A percentile compares a stretch with the other conserved stretches of the same genome.
phyloP scores from a whole-genome alignment of 352 stramenopile genomes.

The Pythium pyrilobum region DNA sequence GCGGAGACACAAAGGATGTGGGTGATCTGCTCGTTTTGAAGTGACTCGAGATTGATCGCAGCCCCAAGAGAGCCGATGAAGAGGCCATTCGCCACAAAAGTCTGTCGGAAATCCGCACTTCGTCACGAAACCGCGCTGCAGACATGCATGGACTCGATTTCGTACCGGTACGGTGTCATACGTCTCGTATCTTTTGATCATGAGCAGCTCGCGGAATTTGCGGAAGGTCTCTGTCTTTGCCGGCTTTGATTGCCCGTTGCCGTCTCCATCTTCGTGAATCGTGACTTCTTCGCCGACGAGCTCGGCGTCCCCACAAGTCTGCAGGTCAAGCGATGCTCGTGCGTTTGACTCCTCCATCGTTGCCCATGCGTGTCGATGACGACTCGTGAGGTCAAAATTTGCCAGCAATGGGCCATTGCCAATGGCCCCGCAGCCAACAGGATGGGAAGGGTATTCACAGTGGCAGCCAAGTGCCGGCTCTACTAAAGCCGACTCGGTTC shows the following conservation, averaged over 20 bases:
- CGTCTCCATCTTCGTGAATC: background rate
- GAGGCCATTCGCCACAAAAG: slow-evolving; percentile 32
- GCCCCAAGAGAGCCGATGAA: slow-evolving; percentile 70
- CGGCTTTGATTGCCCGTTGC: background rate
- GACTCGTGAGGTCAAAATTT: no score
- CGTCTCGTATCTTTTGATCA: slow-evolving; percentile 43
- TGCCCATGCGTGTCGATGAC: no score
- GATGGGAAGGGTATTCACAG: no score
- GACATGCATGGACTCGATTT: background rate
- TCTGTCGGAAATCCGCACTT: slow-evolving; percentile 13
- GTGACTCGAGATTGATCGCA: slow-evolving; percentile 38
- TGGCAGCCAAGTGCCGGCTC: background rate
- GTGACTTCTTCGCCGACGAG: no score
- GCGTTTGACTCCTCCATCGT: no score
- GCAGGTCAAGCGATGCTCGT: no score
- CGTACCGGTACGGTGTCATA: slow-evolving; percentile 41
- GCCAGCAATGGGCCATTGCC: no score
- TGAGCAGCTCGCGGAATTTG: slow-evolving; percentile 55
- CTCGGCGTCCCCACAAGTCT: no score
- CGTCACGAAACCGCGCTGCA: background rate
- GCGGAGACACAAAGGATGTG: slow-evolving; percentile 57
- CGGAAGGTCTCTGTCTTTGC: slow-evolving; percentile 24
- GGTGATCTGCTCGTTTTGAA: slow-evolving; percentile 37
- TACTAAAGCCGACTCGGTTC: background rate
- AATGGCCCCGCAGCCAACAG: no score